These are phyloP conservation scores for Aspergillus floridensis DNA, from an alignment of 2,329 filamentous ascomycete genomes.

Conservation along the genomic window DNA sequence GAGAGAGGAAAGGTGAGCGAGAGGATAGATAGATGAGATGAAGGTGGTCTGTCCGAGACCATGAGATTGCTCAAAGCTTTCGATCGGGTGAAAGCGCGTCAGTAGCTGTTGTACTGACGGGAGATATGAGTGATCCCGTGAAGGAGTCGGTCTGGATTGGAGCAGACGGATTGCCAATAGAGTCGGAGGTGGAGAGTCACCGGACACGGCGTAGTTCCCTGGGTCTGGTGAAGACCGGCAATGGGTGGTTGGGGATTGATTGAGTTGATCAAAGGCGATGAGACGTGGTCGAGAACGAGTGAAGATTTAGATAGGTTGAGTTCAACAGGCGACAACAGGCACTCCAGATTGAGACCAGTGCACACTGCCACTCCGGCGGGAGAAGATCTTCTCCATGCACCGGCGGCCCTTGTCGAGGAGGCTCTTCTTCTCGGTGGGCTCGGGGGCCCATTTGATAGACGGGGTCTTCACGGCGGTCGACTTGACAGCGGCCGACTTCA, in stretches of 20 bases:
- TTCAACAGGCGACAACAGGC: background rate
- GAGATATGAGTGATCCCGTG: background rate
- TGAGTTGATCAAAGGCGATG: background rate
- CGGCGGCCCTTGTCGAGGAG: slow-evolving; percentile 6
- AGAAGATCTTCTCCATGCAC: slow-evolving; percentile 8
- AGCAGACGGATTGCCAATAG: background rate
- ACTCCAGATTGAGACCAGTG: slow-evolving; percentile 4
- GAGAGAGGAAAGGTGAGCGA: no score
- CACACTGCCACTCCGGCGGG: background rate
- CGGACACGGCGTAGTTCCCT: background rate
- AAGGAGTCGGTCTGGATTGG: background rate
- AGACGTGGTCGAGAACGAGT: background rate
- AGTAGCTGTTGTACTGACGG: slow-evolving; percentile 1
- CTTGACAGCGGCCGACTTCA: background rate
- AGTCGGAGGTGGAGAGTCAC: background rate
- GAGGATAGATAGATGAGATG: background rate
- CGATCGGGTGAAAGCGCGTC: slow-evolving; percentile 2
- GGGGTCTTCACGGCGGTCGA: background rate
- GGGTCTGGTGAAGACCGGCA: background rate
- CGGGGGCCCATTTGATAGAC: background rate
- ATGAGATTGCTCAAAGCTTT: background rate
- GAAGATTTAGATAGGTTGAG: background rate
- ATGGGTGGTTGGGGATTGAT: background rate
- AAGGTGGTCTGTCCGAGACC: background rate
- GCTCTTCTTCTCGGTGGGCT: background rate